These are phyloP conservation scores for Fraxinus sp. DNA, from an alignment of 305 asterid species.

Conservation along the genomic window DNA sequence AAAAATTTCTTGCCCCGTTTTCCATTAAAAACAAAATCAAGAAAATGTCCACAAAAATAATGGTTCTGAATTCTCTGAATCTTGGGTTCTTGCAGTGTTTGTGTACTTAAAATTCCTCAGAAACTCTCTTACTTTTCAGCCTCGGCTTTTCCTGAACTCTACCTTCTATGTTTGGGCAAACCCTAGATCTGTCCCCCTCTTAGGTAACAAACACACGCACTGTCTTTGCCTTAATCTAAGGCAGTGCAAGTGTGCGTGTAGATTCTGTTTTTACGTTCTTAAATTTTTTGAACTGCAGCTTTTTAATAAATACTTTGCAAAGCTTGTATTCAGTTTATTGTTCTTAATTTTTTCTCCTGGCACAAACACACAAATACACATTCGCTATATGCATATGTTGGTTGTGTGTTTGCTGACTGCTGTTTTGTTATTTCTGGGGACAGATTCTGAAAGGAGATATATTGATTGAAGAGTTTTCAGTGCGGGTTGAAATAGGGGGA, in stretches of 20 bases:
- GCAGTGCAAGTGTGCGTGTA: slow-evolving; percentile 25
- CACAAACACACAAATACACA: neutral
- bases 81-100: neutral
- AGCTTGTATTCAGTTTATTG: neutral
- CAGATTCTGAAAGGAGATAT: slow-evolving; percentile 42
- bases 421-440: slow-evolving; percentile 36
- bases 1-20: neutral
- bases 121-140: neutral
- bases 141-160: neutral
- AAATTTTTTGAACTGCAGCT: slow-evolving; percentile 20
- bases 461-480: slow-evolving; percentile 8
- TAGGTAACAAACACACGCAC: slow-evolving; percentile 44
- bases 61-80: neutral
- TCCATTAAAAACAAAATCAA: slow-evolving; percentile 3
- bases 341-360: neutral
- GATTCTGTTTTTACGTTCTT: slow-evolving; percentile 20
- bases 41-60: neutral
- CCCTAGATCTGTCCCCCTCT: slow-evolving; percentile 90
- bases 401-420: slow-evolving; percentile 29
- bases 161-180: slow-evolving; percentile 63
- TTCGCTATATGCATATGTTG: slow-evolving; percentile 12
- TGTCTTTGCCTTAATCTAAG: slow-evolving; percentile 18
- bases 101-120: neutral
- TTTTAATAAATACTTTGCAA: neutral
- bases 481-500: slow-evolving; percentile 19